Evolutionary conservation across 371 early-diverging fungal species (phyloP).

Genomic region (Rhizomucor pusillus): DNA sequence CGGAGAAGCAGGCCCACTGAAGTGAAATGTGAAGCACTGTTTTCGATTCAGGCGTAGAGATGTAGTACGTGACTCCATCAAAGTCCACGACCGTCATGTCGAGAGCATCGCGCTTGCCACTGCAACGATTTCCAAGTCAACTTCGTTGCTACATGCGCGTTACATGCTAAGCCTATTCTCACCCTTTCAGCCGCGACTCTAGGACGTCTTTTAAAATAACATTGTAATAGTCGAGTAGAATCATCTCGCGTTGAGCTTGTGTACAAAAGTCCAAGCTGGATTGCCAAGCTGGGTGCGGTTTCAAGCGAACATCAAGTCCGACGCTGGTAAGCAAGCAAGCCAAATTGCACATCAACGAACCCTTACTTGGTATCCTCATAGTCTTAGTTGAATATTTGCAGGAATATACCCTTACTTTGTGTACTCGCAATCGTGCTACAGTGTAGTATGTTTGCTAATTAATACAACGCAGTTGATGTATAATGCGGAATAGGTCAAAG

Average conservation of each 20-base stretch:
- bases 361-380: too few relatives aligned
- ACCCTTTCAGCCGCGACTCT: constrained; percentile 58
- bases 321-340: too few relatives aligned
- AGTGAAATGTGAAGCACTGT: constrained; percentile 75
- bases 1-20: constrained; percentile 76
- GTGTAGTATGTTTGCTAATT: too few relatives aligned
- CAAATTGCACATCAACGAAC: too few relatives aligned
- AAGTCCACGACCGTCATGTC: constrained; percentile 90
- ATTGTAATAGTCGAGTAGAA: constrained; percentile 70
- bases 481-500: too few relatives aligned
- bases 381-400: too few relatives aligned
- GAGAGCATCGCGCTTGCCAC: constrained; percentile 82
- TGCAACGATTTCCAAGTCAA: constrained; percentile 24
- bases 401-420: too few relatives aligned
- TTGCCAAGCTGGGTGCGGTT: too few relatives aligned
- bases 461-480: too few relatives aligned
- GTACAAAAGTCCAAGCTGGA: background rate
- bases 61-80: constrained; percentile 89
- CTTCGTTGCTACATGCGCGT: background rate
- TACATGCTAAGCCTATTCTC: constrained; percentile 9
- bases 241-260: constrained; percentile 39
- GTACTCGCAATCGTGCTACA: too few relatives aligned
- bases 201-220: constrained; percentile 64
- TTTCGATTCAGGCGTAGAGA: constrained; percentile 78
- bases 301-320: too few relatives aligned